Percentiles rank a stretch among this genome's conserved stretches.
phyloP scores from a whole-genome alignment of 805 yeast species.

The Myxozyma vanderwaltii region DNA sequence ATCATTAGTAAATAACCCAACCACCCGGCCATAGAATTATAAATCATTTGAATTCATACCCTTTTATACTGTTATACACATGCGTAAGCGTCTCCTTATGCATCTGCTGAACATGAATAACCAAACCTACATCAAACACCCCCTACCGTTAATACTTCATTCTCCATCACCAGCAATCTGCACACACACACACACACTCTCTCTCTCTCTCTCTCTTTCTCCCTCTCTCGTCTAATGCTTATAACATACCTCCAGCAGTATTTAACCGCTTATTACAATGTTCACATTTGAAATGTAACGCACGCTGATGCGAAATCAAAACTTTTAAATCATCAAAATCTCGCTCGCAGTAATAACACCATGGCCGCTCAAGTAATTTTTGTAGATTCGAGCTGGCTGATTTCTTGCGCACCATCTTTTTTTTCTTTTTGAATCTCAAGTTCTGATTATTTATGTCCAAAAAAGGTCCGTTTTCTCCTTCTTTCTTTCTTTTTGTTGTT shows the following conservation, averaged over 20 bases:
- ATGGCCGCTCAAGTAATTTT: slow-evolving; percentile 33
- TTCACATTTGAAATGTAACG: slow-evolving; percentile 36
- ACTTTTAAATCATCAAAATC: slow-evolving; percentile 37
- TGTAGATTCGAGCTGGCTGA: slow-evolving; percentile 22
- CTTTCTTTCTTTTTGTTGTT: no score
- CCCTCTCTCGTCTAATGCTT: neutral
- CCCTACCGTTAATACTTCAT: neutral
- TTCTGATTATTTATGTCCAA: no score
- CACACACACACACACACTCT: no score
- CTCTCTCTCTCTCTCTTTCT: neutral
- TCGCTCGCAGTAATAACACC: slow-evolving; percentile 39
- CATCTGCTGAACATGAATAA: slow-evolving; percentile 35
- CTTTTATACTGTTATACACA: slow-evolving; percentile 31
- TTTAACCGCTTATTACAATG: slow-evolving; percentile 34
- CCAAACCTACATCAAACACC: slow-evolving; percentile 18
- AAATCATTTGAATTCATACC: slow-evolving; percentile 7
- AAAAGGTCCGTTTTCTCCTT: no score
- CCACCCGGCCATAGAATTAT: no score
- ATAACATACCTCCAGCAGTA: slow-evolving; percentile 35
- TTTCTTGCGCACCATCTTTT: slow-evolving; percentile 29
- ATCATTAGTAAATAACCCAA: neutral
- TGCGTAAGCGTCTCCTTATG: slow-evolving; percentile 32
- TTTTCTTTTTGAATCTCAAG: neutral
- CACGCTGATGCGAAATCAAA: slow-evolving; percentile 36
- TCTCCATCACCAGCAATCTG: no score